phyloP scores from a whole-genome alignment of 2,329 filamentous ascomycete genomes.

The Neofusicoccum parvum region DNA sequence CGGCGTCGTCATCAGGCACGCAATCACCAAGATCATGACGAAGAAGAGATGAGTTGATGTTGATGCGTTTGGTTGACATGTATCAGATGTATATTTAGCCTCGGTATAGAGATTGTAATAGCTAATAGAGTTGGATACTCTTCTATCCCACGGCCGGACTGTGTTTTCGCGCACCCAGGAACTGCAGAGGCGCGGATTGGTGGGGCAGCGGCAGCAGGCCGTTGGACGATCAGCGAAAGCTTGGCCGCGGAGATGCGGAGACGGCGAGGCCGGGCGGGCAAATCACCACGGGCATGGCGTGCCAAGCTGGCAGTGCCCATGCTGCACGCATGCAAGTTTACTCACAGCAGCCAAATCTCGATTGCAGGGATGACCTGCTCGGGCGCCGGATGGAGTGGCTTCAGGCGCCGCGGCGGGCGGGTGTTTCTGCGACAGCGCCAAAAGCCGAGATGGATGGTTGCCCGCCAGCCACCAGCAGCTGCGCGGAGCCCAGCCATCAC shows the following conservation, averaged over 20 bases:
- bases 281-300: background rate
- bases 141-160: background rate
- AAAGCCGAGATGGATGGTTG: background rate
- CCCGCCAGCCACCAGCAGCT: background rate
- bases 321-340: background rate
- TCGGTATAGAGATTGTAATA: slow-evolving; percentile 8
- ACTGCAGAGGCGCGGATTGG: background rate
- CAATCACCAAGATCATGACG: slow-evolving; percentile 87
- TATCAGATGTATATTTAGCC: slow-evolving; percentile 8
- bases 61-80: no score
- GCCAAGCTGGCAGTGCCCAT: background rate
- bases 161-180: background rate
- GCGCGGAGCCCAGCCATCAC: background rate
- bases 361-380: slow-evolving; percentile 3
- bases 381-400: background rate
- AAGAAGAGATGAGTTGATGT: slow-evolving; percentile 19
- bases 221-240: slow-evolving; percentile 11
- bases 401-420: background rate
- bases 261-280: background rate
- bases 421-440: background rate
- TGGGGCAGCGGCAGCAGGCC: background rate
- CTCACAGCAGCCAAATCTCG: slow-evolving; percentile 1
- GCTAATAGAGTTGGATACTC: slow-evolving; percentile 9
- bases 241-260: slow-evolving; percentile 6
- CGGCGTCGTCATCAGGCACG: slow-evolving; percentile 82